Evolutionary conservation across 2,329 filamentous ascomycete species (phyloP), one percentile per base, ranked within the genome.

Genomic region (Taxawa tesnikishii): DNA sequence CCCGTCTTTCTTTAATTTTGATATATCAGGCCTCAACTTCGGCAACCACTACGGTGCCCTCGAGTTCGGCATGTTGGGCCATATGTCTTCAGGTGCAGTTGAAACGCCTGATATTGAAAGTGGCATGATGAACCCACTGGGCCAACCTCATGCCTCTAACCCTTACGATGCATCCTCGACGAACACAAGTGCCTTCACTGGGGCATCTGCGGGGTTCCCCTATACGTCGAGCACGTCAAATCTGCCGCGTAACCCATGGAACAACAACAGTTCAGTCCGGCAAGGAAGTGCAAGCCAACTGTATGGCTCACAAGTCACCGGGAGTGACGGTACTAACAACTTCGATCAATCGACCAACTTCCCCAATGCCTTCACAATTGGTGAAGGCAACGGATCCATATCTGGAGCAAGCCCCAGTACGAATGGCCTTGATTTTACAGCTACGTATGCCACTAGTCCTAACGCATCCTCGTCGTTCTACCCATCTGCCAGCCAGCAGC

Each of bases 11-110:
- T 94, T 92, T 69, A 94, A 94, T 53, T 94, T 96, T 55, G 87
- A 96, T 53, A 73, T 94, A 8, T 85, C 92, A 34, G 85, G 84
- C 37, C 71, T 94, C 53, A 90, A 90, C 53, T 98, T 96, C 55
- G 87, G 85, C 34, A 96, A 90, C 51, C 84, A 93, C 42, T 98
- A 96, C 51, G 88, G 87, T 38, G 88, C 87, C 12, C 69, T 94
- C 55, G 90, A 96, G 55, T 94, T 96, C 54, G 82, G 85, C 33
- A 94, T 96, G 73, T 72, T 98, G 0, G 85, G 84, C 16, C 88
- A 96, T 54, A 93, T 98, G 82, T 84, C 83, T 38, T 84, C 82
- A n/a, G 82, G 82, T 10, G 80, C 83, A n/a, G 48, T 54, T 15
- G 50, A 50, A 16, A 50, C 53, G 3, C 48, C 50, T 5, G 47